Evolutionary conservation across 495 filamentous ascomycete genomes (phyloP).

Genomic region (Aspergillus ellipticus): DNA sequence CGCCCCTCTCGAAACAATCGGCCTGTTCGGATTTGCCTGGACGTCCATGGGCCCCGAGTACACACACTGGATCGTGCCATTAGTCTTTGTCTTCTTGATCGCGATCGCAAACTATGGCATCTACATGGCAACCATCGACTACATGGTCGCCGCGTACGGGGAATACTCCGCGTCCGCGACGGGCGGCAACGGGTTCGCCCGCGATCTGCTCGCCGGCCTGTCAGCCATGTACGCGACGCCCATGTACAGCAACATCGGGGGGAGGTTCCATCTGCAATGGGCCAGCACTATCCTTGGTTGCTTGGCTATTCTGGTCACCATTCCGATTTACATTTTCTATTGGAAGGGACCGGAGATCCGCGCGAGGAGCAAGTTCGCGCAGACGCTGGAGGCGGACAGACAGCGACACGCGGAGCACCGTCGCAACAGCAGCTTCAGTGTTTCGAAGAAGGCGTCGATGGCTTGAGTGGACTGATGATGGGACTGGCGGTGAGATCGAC

Average conservation of each 20-base stretch:
- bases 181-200: slow-evolving; percentile 59
- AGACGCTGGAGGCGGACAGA: slow-evolving; percentile 24
- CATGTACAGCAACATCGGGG: slow-evolving; percentile 37
- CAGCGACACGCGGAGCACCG: slow-evolving; percentile 9
- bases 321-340: slow-evolving; percentile 49
- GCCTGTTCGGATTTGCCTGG: slow-evolving; percentile 67
- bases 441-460: slow-evolving; percentile 9
- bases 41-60: slow-evolving; percentile 57
- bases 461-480: slow-evolving; percentile 2
- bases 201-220: slow-evolving; percentile 46
- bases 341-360: slow-evolving; percentile 43
- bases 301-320: slow-evolving; percentile 39
- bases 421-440: slow-evolving; percentile 17
- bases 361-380: slow-evolving; percentile 43
- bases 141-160: slow-evolving; percentile 80
- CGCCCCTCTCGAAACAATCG: slow-evolving; percentile 62
- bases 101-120: slow-evolving; percentile 68
- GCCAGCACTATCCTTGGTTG: slow-evolving; percentile 38
- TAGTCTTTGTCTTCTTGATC: slow-evolving; percentile 57
- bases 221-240: slow-evolving; percentile 45
- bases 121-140: slow-evolving; percentile 81
- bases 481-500: background rate
- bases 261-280: slow-evolving; percentile 33
- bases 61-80: slow-evolving; percentile 59
- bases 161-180: slow-evolving; percentile 76